Conservation (phyloP, 2,329 filamentous ascomycete genomes). For the Alternaria viburni region DNA sequence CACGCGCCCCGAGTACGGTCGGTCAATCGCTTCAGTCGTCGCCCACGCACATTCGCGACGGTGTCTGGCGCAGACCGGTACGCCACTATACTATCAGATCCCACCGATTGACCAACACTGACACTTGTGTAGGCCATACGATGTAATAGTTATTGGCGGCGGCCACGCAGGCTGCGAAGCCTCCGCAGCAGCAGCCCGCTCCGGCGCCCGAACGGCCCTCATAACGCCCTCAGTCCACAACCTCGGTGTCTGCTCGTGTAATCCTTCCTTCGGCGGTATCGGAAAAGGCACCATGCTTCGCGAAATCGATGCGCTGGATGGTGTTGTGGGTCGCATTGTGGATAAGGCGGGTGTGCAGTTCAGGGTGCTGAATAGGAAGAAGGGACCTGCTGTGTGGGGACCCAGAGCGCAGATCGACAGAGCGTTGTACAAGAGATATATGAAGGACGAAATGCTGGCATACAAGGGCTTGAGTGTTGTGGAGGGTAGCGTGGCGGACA, state of each 20-base stretch:
- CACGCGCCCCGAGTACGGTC: slow-evolving; percentile 57
- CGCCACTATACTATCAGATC: neutral
- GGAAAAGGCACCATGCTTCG: slow-evolving; percentile 96
- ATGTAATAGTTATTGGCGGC: slow-evolving; percentile 94
- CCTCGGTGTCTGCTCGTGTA: slow-evolving; percentile 93
- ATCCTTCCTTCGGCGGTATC: slow-evolving; percentile 97
- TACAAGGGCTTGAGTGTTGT: slow-evolving; percentile 84
- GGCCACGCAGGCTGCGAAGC: slow-evolving; percentile 96
- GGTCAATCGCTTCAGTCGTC: slow-evolving; percentile 40
- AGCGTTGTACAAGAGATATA: slow-evolving; percentile 83
- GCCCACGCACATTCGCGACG: slow-evolving; percentile 53
- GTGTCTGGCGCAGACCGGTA: slow-evolving; percentile 48
- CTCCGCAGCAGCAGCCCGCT: slow-evolving; percentile 85
- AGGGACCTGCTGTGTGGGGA: slow-evolving; percentile 96
- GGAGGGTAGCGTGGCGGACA: slow-evolving; percentile 89
- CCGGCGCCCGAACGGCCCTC: slow-evolving; percentile 86
- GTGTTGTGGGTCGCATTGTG: slow-evolving; percentile 83
- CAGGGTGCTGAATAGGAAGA: slow-evolving; percentile 82
- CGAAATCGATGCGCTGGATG: slow-evolving; percentile 94
- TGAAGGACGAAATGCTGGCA: slow-evolving; percentile 81
- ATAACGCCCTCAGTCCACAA: slow-evolving; percentile 89
- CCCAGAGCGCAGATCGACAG: slow-evolving; percentile 96
- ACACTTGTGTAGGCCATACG: slow-evolving; percentile 67
- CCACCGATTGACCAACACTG: slow-evolving; percentile 13
- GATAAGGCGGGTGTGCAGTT: slow-evolving; percentile 97